Base-by-base conservation (phyloP, 177 flowering plant species). In the Tripterygium wilfordii region DNA sequence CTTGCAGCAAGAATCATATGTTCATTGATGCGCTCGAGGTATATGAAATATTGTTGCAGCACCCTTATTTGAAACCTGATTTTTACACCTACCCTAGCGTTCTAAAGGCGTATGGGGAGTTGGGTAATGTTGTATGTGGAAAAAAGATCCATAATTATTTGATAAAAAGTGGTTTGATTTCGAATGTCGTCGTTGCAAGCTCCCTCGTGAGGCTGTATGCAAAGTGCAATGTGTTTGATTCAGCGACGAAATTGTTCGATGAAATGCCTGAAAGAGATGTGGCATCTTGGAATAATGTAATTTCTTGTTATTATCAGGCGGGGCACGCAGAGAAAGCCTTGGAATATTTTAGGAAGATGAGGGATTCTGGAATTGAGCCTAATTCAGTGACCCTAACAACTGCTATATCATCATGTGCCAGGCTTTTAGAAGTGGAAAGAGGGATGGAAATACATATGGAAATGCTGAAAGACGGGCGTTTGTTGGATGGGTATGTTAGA, bases 211-310 rank as follows among this genome's bases (percentile, higher is more conserved):
- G 70, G 0, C 51, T 71, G 65, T 73, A 71, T 66, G 81, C 71
- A 0, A 74, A 73, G 49, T 79, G 77, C 49, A 53, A 53, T 35
- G 13, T 57, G 36, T 69, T 71, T 42, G 54, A 49, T 8, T 16
- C 18, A 21, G 75, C 74, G 10, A 49, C 62, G 3, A 43, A 42
- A 22, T 2, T 73, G 61, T 79, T 79, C 24, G 58, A 76, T 36
- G 77, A 76, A 68, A 66, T 73, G 75, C 64, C 68, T 35, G 64
- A 56, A 7, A 72, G 68, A 71, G 79, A 79, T 56, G 74, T 71
- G 25, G 68, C 70, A 0, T 62, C 66, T 40, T 76, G 79, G 85
- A 79, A 79, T 56, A 57, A 62, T 13, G 69, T 76, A 36, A 66
- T 79, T 21, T 76, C 85, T 12, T 66, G 75, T 49, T 76, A 66